These are phyloP conservation scores for Hypoxylon lenormandii DNA, from an alignment of 495 filamentous ascomycete species.

Conservation along the genomic window DNA sequence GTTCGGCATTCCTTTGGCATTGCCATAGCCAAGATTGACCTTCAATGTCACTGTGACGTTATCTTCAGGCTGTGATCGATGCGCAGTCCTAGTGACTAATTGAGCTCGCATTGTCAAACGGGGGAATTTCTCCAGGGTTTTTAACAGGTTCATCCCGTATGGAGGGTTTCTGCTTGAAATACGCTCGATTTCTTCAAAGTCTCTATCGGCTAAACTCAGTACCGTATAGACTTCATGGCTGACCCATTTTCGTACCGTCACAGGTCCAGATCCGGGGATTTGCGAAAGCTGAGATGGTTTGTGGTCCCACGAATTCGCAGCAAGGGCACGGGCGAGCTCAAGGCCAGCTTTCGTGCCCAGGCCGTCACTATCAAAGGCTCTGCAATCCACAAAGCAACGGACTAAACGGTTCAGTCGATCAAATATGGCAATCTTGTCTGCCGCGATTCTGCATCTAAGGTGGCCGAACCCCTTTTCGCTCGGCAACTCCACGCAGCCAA, in stretches of 20 bases:
- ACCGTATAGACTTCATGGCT: constrained; percentile 76
- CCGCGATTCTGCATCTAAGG: constrained; percentile 69
- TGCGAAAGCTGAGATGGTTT: constrained; percentile 88
- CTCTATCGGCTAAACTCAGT: constrained; percentile 73
- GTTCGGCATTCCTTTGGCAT: constrained; percentile 69
- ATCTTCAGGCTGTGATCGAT: constrained; percentile 50
- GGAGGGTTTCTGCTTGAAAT: constrained; percentile 83
- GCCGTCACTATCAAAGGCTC: constrained; percentile 74
- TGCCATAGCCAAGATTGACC: constrained; percentile 77
- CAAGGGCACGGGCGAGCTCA: constrained; percentile 81
- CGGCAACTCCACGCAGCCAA: constrained; percentile 80
- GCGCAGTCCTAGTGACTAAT: constrained; percentile 46
- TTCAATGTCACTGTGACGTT: constrained; percentile 71
- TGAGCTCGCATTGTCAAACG: constrained; percentile 69
- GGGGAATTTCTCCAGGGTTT: constrained; percentile 76
- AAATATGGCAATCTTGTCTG: constrained; percentile 80
- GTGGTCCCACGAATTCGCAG: constrained; percentile 86
- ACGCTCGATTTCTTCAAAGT: constrained; percentile 79
- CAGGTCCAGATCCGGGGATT: constrained; percentile 82
- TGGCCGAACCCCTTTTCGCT: constrained; percentile 70
- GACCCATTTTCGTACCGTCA: constrained; percentile 80
- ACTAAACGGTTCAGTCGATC: constrained; percentile 78
- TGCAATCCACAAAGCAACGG: constrained; percentile 88
- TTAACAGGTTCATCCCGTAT: constrained; percentile 77
- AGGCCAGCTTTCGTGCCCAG: constrained; percentile 75